These are phyloP conservation scores for Aspergillaceae sp. DNA, from an alignment of 2,329 filamentous ascomycete genomes.

Conservation along the genomic window DNA sequence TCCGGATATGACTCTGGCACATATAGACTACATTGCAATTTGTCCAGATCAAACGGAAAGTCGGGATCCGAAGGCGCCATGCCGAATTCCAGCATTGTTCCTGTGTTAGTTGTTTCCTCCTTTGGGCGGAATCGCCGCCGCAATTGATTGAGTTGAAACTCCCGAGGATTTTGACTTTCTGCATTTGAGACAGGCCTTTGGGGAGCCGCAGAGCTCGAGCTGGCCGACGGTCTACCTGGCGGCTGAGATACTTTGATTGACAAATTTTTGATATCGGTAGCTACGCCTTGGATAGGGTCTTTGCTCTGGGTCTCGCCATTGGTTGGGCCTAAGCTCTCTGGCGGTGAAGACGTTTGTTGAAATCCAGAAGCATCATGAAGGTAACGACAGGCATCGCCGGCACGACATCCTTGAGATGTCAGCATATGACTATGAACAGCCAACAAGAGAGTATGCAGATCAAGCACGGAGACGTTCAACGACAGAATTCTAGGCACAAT, in stretches of 20 bases:
- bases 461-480: not conserved
- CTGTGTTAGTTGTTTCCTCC: slow-evolving; percentile 40
- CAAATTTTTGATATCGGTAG: slow-evolving; percentile 11
- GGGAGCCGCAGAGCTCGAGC: slow-evolving; percentile 32
- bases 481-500: no score
- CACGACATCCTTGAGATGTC: slow-evolving; percentile 41
- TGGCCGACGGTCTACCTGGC: slow-evolving; percentile 33
- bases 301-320: slow-evolving; percentile 3
- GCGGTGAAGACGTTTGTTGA: slow-evolving; percentile 9
- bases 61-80: slow-evolving; percentile 70
- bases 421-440: slow-evolving; percentile 8
- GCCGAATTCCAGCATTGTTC: slow-evolving; percentile 54
- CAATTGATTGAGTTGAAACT: slow-evolving; percentile 67
- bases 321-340: slow-evolving; percentile 9
- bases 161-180: slow-evolving; percentile 59
- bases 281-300: slow-evolving; percentile 5
- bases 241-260: slow-evolving; percentile 16
- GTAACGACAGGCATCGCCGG: slow-evolving; percentile 45
- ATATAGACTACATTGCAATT: slow-evolving; percentile 58
- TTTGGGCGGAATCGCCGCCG: slow-evolving; percentile 54
- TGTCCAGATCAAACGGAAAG: slow-evolving; percentile 68
- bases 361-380: slow-evolving; percentile 33
- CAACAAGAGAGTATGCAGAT: not conserved
- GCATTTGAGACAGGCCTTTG: slow-evolving; percentile 57
- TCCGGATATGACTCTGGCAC: slow-evolving; percentile 58